Evolutionary conservation across 495 filamentous ascomycete genomes (phyloP).

Genomic region (Podospora conica): DNA sequence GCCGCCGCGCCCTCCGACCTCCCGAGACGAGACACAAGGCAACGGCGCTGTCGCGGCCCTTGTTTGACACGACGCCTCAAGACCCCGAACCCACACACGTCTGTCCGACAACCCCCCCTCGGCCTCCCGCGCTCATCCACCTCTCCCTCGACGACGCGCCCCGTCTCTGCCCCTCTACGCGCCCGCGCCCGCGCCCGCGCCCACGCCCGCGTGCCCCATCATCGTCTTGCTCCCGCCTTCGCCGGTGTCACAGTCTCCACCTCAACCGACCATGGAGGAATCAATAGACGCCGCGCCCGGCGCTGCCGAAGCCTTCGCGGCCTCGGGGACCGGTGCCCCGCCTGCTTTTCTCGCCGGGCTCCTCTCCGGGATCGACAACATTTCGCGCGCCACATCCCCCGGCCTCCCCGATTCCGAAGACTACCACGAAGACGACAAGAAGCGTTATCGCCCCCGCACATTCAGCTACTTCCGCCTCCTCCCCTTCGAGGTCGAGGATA

Average conservation of each 20-base stretch:
- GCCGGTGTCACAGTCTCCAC: neutral
- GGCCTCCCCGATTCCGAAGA: conserved; percentile 32
- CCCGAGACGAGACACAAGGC: conserved; percentile 3
- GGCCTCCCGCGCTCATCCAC: neutral
- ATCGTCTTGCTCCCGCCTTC: neutral
- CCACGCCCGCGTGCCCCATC: neutral
- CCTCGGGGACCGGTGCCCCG: conserved; percentile 16
- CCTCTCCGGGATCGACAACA: conserved; percentile 34
- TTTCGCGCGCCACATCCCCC: conserved; percentile 44
- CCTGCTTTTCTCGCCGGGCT: conserved; percentile 21
- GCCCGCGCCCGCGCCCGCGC: too few relatives aligned
- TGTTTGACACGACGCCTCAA: neutral
- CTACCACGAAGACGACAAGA: conserved; percentile 35
- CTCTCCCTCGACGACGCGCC: neutral
- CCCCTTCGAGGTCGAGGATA: conserved; percentile 78
- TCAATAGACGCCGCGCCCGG: conserved; percentile 20
- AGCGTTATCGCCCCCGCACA: conserved; percentile 77
- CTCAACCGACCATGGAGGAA: conserved; percentile 23
- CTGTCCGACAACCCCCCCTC: neutral
- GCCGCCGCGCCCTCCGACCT: neutral
- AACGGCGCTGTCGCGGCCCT: conserved; percentile 9
- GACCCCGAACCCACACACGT: neutral
- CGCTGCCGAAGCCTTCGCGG: conserved; percentile 20
- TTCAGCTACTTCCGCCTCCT: conserved; percentile 87
- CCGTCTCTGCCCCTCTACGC: neutral